Evolutionary conservation across 192 early-diverging fungal genomes (phyloP).

Genomic region (Mortierella antarctica): DNA sequence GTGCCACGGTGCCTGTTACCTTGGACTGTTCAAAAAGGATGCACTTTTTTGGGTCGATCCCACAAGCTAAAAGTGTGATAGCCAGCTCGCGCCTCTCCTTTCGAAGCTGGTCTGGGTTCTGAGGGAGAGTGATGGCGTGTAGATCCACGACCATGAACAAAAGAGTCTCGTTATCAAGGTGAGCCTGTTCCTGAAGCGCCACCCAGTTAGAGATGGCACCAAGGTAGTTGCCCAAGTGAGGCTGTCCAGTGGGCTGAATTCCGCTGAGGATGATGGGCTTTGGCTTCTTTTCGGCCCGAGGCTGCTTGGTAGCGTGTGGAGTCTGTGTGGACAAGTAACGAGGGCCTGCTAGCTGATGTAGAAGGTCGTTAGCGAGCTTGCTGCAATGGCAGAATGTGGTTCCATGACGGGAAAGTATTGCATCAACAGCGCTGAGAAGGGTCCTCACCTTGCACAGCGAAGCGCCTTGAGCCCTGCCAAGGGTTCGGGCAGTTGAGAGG

Average conservation of each 20-base stretch:
- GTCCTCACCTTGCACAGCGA: constrained; percentile 2
- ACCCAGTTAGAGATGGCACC: constrained; percentile 92
- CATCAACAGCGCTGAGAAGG: neutral
- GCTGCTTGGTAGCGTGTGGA: neutral
- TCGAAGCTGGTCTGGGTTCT: constrained; percentile 72
- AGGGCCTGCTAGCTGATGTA: neutral
- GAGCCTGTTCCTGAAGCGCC: constrained; percentile 66
- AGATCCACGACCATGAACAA: constrained; percentile 90
- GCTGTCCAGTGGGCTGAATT: constrained; percentile 94
- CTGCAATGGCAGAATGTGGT: neutral
- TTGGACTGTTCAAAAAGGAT: constrained; percentile 88
- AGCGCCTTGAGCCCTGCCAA: neutral
- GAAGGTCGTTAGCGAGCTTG: neutral
- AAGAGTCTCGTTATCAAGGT: constrained; percentile 47
- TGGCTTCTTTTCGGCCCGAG: constrained; percentile 4
- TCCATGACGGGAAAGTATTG: neutral
- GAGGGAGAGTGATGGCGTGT: constrained; percentile 86
- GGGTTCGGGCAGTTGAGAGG: neutral
- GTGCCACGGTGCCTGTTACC: constrained; percentile 45
- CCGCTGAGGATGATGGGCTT: constrained; percentile 77
- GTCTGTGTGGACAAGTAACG: constrained; percentile 8
- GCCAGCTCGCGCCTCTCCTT: constrained; percentile 79
- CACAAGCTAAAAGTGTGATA: constrained; percentile 82
- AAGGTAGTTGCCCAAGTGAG: constrained; percentile 95
- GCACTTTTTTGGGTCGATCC: constrained; percentile 77